Conservation (phyloP, 441 rosid species). For the Euphorbia celastroides region DNA sequence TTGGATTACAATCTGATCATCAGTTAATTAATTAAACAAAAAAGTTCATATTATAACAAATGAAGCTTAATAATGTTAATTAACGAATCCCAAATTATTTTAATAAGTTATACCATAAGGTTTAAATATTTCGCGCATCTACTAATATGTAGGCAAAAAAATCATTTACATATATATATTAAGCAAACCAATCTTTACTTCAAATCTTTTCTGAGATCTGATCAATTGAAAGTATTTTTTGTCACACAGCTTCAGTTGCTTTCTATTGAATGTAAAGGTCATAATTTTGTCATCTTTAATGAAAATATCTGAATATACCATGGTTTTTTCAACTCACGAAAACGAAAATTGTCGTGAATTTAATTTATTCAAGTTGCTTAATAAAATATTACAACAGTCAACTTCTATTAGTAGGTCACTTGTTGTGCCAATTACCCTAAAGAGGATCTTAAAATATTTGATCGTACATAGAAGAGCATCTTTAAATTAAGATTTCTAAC, state of each 20-base stretch:
- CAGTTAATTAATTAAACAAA: neutral
- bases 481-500: neutral
- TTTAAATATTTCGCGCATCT: neutral
- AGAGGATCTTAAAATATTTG: neutral
- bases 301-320: no score
- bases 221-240: no score
- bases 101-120: neutral
- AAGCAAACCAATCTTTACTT: neutral
- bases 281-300: no score
- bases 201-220: neutral
- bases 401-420: neutral
- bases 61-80: neutral
- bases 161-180: neutral
- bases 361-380: neutral
- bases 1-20: neutral
- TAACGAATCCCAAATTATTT: neutral
- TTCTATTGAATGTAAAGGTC: no score
- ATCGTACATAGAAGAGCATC: neutral
- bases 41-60: neutral
- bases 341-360: no score
- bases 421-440: neutral
- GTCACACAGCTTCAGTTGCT: neutral
- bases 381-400: neutral
- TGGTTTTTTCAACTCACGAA: no score
- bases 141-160: neutral